Evolutionary conservation across 2,329 filamentous ascomycete genomes (phyloP).

Genomic region (Alternaria sp.): DNA sequence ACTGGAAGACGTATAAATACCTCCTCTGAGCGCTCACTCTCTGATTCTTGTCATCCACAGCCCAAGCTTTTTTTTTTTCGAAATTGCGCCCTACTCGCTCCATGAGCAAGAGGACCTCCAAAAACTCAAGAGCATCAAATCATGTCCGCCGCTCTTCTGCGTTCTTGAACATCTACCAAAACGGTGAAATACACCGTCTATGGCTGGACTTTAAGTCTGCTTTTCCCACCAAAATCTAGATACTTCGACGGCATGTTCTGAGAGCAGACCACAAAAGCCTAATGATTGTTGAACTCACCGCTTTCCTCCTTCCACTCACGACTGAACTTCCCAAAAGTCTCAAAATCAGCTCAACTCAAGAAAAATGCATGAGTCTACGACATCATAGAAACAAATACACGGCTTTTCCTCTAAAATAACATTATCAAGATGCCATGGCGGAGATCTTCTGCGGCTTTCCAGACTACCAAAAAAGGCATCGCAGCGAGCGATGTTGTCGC

Average conservation of each 20-base stretch:
- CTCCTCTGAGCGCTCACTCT: neutral
- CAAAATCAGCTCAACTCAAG: no score
- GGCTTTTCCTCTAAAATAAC: neutral
- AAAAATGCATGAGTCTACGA: no score
- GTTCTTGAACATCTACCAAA: neutral
- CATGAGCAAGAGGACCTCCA: no score
- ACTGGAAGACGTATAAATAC: neutral
- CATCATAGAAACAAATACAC: neutral
- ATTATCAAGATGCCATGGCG: neutral
- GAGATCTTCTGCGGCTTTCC: neutral
- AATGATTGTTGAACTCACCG: neutral
- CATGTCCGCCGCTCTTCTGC: neutral
- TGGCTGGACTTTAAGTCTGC: neutral
- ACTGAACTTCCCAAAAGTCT: neutral
- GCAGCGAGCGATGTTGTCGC: neutral
- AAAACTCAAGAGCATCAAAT: no score
- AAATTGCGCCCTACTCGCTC: no score
- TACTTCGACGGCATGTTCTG: no score
- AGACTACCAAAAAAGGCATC: neutral
- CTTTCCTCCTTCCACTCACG: neutral
- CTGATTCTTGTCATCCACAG: neutral
- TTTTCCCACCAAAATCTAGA: neutral
- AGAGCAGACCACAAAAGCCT: neutral
- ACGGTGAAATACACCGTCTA: rapidly evolving
- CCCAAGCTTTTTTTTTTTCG: no score